phyloP scores from a whole-genome alignment of 2,329 filamentous ascomycete species.

The Pseudonectria foliicola region DNA sequence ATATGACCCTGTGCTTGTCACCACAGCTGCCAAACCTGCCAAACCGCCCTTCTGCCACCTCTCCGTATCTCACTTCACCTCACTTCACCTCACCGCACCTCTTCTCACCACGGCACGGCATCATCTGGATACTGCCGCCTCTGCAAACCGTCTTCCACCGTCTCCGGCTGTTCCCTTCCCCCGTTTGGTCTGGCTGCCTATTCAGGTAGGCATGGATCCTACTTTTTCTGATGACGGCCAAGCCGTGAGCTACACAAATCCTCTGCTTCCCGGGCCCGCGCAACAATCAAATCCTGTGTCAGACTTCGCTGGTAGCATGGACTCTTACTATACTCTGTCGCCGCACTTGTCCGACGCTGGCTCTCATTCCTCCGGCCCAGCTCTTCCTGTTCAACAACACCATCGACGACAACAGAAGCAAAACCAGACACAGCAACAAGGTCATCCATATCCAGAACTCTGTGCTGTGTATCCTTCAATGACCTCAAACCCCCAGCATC shows the following conservation, averaged over 20 bases:
- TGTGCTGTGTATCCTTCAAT: constrained; percentile 13
- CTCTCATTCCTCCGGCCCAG: constrained; percentile 13
- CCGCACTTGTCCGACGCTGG: constrained; percentile 16
- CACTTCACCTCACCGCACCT: background rate
- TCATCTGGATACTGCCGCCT: background rate
- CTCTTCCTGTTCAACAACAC: constrained; percentile 14
- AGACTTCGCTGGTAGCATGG: constrained; percentile 18
- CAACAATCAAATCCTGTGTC: constrained; percentile 22
- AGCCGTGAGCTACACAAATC: constrained; percentile 27
- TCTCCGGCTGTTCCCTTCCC: too few species aligned
- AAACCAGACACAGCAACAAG: constrained; percentile 1
- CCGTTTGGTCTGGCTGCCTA: constrained; percentile 10
- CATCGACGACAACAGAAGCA: constrained; percentile 11
- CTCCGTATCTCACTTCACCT: background rate
- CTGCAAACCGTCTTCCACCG: background rate
- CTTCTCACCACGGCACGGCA: background rate
- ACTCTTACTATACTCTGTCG: constrained; percentile 17
- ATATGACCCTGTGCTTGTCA: too few species aligned
- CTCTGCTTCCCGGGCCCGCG: constrained; percentile 16
- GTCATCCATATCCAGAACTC: too few species aligned
- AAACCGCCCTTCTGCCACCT: too few species aligned
- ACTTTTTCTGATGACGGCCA: constrained; percentile 21
- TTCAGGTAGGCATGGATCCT: constrained; percentile 20
- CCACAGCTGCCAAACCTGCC: too few species aligned
- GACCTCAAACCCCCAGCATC: constrained; percentile 17